Conservation (phyloP, 2,329 filamentous ascomycete genomes). For the Furcasterigmium sp. region DNA sequence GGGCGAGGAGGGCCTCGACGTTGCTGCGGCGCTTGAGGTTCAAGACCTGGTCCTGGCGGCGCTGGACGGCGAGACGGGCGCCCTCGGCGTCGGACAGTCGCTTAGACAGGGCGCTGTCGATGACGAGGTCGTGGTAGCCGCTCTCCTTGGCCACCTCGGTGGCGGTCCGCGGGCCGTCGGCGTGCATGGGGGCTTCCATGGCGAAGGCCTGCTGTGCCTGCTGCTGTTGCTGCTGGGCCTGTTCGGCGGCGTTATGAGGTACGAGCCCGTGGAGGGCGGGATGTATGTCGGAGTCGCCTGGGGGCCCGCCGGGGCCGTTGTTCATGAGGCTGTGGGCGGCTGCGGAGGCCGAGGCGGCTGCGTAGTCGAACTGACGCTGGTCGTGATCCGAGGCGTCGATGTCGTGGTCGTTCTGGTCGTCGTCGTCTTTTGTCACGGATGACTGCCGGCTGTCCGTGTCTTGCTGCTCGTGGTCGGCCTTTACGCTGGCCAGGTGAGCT, state of each 20-base stretch:
- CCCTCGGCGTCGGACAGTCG: constrained; percentile 44
- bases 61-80: constrained; percentile 44
- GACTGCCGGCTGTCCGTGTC: constrained; percentile 60
- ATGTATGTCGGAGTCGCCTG: constrained; percentile 47
- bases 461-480: constrained; percentile 37
- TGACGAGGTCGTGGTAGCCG: constrained; percentile 40
- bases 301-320: constrained; percentile 91
- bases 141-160: constrained; percentile 40
- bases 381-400: not conserved
- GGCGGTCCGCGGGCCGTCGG: constrained; percentile 26
- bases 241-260: constrained; percentile 4
- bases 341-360: not conserved
- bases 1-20: constrained; percentile 53
- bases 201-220: constrained; percentile 9
- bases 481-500: constrained; percentile 10
- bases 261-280: constrained; percentile 19
- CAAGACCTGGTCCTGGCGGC: constrained; percentile 46
- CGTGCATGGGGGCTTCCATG: constrained; percentile 17
- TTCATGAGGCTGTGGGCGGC: constrained; percentile 50
- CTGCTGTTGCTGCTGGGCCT: constrained; percentile 12
- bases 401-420: not conserved
- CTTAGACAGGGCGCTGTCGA: constrained; percentile 51
- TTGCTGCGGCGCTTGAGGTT: constrained; percentile 55
- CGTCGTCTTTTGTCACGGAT: not conserved
- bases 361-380: not conserved